Evolutionary conservation across 2,329 filamentous ascomycete genomes (phyloP).

Genomic region (Fusarium tjaetaba): DNA sequence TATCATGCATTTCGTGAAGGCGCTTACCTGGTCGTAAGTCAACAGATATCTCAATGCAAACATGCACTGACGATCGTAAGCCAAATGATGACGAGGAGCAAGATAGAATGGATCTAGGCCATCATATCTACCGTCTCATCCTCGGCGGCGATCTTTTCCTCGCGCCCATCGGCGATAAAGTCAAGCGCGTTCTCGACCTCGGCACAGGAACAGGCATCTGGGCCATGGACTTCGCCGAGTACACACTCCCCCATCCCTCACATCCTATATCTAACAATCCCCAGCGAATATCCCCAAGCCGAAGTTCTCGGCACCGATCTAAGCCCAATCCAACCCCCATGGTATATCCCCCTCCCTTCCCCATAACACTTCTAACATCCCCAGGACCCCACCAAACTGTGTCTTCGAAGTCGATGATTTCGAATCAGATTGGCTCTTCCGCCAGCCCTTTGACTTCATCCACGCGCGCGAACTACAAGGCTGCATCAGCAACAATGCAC

Average conservation of each 20-base stretch:
- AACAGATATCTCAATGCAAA: fast-evolving
- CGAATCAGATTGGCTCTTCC: slow-evolving; percentile 19
- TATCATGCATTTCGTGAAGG: slow-evolving; percentile 20
- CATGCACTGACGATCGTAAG: background rate
- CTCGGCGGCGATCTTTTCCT: slow-evolving; percentile 18
- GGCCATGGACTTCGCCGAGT: slow-evolving; percentile 28
- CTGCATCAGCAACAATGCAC: background rate
- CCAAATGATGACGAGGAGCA: slow-evolving; percentile 24
- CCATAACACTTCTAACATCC: fast-evolving
- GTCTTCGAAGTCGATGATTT: slow-evolving; percentile 23
- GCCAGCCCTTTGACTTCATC: slow-evolving; percentile 9
- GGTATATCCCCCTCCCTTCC: background rate
- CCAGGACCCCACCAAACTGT: slow-evolving; percentile 15
- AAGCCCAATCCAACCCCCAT: slow-evolving; percentile 22
- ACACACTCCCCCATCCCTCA: fast-evolving
- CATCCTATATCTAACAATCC: fast-evolving
- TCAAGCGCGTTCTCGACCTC: slow-evolving; percentile 10
- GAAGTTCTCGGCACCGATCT: slow-evolving; percentile 20
- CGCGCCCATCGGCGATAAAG: background rate
- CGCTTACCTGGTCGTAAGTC: slow-evolving; percentile 6
- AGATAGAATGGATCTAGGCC: slow-evolving; percentile 22
- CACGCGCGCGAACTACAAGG: slow-evolving; percentile 12
- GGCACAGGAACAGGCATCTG: slow-evolving; percentile 23
- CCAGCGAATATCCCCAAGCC: slow-evolving; percentile 2
- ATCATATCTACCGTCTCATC: slow-evolving; percentile 11